A percentile compares a stretch with the other conserved stretches of the same genome.
Conservation (phyloP, 2,329 filamentous ascomycete genomes). For the Alternaria infectoria region DNA sequence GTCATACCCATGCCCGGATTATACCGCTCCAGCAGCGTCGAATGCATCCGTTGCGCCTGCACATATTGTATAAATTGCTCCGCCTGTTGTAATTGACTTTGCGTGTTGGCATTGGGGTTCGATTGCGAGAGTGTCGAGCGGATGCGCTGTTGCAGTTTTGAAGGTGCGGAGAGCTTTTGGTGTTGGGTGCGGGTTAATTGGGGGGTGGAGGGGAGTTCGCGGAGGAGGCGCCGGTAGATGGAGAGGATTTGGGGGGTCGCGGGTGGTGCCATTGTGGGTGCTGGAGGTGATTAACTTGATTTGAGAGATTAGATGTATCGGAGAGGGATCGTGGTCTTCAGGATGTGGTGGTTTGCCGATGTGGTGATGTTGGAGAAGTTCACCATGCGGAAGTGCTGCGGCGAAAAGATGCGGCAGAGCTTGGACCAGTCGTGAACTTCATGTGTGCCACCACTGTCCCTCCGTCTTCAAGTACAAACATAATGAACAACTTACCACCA, state of each 20-base stretch:
- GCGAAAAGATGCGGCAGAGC: conserved; percentile 36
- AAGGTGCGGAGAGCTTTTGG: conserved; percentile 60
- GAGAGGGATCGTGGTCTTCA: background rate
- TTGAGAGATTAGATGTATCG: background rate
- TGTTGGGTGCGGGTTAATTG: conserved; percentile 43
- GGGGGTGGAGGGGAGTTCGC: conserved; percentile 80
- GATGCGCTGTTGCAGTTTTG: conserved; percentile 73
- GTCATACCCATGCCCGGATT: conserved; percentile 92
- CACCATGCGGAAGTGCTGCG: conserved; percentile 31
- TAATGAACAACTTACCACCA: conserved; percentile 19
- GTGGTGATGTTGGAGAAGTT: conserved; percentile 5
- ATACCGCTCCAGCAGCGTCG: conserved; percentile 83
- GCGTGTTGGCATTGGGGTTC: background rate
- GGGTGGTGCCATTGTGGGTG: conserved; percentile 41
- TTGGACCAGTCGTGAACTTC: conserved; percentile 26
- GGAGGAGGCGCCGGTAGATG: conserved; percentile 86
- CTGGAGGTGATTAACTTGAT: background rate
- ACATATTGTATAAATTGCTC: conserved; percentile 83
- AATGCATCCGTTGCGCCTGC: conserved; percentile 83
- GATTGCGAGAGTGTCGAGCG: conserved; percentile 64
- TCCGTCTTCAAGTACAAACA: background rate
- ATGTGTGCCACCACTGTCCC: background rate
- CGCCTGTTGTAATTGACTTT: conserved; percentile 58
- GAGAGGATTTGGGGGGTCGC: conserved; percentile 65
- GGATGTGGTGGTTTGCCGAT: background rate